A percentile compares a stretch with the other conserved stretches of the same genome.
Evolutionary conservation across 345 rosid genomes (phyloP).

Genomic region (Eutrema japonicum): DNA sequence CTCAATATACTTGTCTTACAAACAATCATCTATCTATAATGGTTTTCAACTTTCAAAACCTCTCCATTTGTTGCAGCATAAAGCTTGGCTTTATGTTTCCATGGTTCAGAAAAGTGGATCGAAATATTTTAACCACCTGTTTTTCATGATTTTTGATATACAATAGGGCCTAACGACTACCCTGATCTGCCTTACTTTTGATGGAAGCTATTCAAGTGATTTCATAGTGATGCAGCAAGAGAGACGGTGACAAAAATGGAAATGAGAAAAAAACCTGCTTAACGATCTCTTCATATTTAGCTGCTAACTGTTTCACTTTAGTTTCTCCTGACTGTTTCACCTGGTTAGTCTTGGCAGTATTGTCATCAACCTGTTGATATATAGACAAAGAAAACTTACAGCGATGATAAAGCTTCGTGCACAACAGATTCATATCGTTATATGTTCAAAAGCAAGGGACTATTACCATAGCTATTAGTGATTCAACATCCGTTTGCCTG

Average conservation of each 20-base stretch:
- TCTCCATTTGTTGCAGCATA: neutral
- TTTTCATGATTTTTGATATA: neutral
- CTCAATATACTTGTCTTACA: neutral
- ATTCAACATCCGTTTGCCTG: constrained; percentile 77
- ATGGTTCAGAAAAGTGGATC: neutral
- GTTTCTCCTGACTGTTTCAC: constrained; percentile 66
- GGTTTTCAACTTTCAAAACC: neutral
- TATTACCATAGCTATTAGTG: constrained; percentile 67
- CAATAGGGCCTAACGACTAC: neutral
- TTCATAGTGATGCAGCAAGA: neutral
- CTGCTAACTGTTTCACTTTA: constrained; percentile 55
- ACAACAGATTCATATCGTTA: neutral
- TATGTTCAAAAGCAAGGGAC: neutral
- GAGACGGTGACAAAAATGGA: neutral
- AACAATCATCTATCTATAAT: neutral
- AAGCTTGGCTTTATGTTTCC: neutral
- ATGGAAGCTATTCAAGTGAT: neutral
- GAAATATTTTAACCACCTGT: neutral
- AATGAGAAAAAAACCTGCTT: constrained; percentile 59
- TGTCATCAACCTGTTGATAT: constrained; percentile 66
- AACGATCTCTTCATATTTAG: constrained; percentile 65
- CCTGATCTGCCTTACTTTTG: neutral
- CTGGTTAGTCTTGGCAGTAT: constrained; percentile 54
- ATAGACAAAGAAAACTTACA: constrained; percentile 13
- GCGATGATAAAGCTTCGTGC: neutral